phyloP scores from a whole-genome alignment of 2,329 filamentous ascomycete species.

The Bipolaris sorokiniana region DNA sequence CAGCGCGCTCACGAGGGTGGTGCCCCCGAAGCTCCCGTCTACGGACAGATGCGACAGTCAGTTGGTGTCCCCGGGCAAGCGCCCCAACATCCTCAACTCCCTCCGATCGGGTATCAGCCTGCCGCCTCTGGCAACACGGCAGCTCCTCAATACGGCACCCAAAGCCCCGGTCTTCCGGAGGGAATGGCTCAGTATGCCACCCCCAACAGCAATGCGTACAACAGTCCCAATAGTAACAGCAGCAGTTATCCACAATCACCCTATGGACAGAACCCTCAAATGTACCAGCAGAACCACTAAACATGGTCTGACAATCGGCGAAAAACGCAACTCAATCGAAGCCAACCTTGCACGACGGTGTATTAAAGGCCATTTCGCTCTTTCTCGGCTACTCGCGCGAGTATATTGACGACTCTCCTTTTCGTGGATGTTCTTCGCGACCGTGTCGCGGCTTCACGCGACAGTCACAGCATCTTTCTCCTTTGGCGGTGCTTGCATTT shows the following conservation, averaged over 20 bases:
- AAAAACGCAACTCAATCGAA: neutral
- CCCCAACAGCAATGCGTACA: slow-evolving; percentile 52
- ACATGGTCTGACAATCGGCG: slow-evolving; percentile 3
- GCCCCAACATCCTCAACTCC: slow-evolving; percentile 55
- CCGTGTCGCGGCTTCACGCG: slow-evolving; percentile 31
- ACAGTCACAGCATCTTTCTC: slow-evolving; percentile 37
- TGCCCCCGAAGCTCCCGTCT: slow-evolving; percentile 53
- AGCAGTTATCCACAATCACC: slow-evolving; percentile 59
- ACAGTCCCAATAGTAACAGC: slow-evolving; percentile 51
- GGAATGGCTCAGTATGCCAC: slow-evolving; percentile 58
- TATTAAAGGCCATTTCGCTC: slow-evolving; percentile 20
- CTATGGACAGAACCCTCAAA: slow-evolving; percentile 56
- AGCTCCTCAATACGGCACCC: slow-evolving; percentile 55
- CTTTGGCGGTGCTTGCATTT: slow-evolving; percentile 46
- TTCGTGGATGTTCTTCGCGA: slow-evolving; percentile 32
- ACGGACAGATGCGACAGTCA: slow-evolving; percentile 54
- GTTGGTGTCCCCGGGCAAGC: slow-evolving; percentile 54
- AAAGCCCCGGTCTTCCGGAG: slow-evolving; percentile 55
- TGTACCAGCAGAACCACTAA: slow-evolving; percentile 55
- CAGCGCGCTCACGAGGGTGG: slow-evolving; percentile 59
- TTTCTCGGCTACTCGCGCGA: slow-evolving; percentile 7
- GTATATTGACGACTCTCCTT: slow-evolving; percentile 32
- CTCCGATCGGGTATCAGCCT: slow-evolving; percentile 59
- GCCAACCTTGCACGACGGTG: slow-evolving; percentile 4
- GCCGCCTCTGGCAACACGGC: slow-evolving; percentile 51